Evolutionary conservation across 139 green algal species (phyloP).

Genomic region (Coelastrella sp.): DNA sequence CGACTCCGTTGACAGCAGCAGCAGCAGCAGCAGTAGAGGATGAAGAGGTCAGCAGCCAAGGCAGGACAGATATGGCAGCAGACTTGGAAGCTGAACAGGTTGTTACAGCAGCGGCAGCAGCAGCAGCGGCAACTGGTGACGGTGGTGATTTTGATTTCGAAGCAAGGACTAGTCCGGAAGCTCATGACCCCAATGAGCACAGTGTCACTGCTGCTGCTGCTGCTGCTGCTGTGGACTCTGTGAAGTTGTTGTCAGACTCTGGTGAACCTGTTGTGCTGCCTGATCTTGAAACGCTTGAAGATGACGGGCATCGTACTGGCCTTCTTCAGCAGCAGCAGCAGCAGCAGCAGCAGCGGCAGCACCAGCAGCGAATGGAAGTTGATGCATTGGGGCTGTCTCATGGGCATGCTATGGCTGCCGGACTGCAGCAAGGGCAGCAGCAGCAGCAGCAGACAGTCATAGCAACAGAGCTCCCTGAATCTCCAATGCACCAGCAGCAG

Average conservation of each 20-base stretch:
- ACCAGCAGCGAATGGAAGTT: not conserved
- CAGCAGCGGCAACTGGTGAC: not conserved
- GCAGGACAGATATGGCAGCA: too few relatives aligned
- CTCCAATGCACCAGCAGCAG: slow-evolving; percentile 29
- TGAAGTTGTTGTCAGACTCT: not conserved
- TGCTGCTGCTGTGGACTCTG: not conserved
- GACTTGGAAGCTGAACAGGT: too few relatives aligned
- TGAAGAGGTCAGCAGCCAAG: not conserved
- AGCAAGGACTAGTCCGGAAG: not conserved
- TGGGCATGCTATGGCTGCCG: too few relatives aligned
- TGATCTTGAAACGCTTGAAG: too few relatives aligned
- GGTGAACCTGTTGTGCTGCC: not conserved
- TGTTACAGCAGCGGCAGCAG: slow-evolving; percentile 41
- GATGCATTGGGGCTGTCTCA: too few relatives aligned
- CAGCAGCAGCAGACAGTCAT: slow-evolving; percentile 20
- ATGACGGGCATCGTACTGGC: too few relatives aligned
- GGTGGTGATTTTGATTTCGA: not conserved
- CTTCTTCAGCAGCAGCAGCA: not conserved
- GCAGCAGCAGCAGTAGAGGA: slow-evolving; percentile 20
- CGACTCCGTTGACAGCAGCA: not conserved
- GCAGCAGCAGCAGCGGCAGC: not conserved
- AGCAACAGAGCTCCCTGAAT: not conserved
- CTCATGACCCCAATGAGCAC: not conserved
- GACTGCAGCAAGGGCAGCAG: not conserved
- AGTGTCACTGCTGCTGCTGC: not conserved